Conservation (phyloP, 257 asterid species). For the Jacaranda copaia region DNA sequence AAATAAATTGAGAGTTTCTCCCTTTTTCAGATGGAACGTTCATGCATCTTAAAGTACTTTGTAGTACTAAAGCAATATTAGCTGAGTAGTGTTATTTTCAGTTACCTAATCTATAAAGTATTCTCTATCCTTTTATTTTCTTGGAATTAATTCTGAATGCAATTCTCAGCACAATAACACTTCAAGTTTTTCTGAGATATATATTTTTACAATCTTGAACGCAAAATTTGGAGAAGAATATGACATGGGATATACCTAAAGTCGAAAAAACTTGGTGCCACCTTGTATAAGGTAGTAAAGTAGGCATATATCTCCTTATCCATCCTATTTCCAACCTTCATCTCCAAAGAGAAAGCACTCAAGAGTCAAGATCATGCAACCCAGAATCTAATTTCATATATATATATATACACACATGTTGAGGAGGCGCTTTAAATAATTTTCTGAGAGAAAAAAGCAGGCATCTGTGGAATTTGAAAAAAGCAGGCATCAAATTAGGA, state of each 20-base stretch:
- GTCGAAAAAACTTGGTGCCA: constrained; percentile 1
- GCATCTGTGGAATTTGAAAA: not conserved
- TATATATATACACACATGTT: not conserved
- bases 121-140: no score
- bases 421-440: not conserved
- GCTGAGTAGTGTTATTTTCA: no score
- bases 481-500: constrained; percentile 31
- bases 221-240: constrained; percentile 12
- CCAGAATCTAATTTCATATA: not conserved
- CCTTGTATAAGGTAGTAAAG: not conserved
- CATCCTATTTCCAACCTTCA: not conserved
- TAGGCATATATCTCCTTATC: constrained; percentile 14
- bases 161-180: not conserved
- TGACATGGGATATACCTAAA: constrained; percentile 32
- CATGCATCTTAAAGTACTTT: not conserved
- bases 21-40: not conserved
- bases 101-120: not conserved
- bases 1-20: constrained; percentile 19
- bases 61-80: not conserved
- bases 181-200: not conserved
- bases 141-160: no score
- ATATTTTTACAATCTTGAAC: not conserved
- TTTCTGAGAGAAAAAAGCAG: not conserved
- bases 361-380: constrained; percentile 21
- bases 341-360: not conserved